Evolutionary conservation across 257 asterid genomes (phyloP), one percentile per base, ranked within the genome.

Genomic region (Capsicum chinense): DNA sequence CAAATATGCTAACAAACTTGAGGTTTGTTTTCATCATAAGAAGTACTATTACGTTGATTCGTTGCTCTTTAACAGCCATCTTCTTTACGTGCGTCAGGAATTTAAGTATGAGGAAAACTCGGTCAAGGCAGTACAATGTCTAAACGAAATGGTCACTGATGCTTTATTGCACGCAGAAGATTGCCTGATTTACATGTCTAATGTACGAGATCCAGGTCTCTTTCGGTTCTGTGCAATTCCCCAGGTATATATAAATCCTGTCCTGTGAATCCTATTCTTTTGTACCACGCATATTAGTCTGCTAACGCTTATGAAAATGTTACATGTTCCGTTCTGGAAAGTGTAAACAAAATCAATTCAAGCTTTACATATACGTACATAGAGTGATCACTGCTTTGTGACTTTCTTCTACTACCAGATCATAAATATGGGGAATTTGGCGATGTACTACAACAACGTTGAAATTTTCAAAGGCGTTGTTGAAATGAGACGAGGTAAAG

Each of bases 211-310:
- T 90, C 98, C 98, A 64, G 87, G 97, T 84, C 94, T 94, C 84
- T 93, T 93, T 81, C 93, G 93, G n/a, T 93, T 93, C 87, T 96
- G 99, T 92, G 98, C 98, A 56, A 94, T 96, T 89, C 98, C 99
- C 0, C 98, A 93, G 98, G 98, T 44, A 39, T 39, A 39, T 44
- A 39, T 39, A 39, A 39, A 39, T 50, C 35, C 9, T 19, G 14
- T 2, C 11, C 11, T n/a, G 4, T 3, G 3, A 35, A 21, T 68
- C 71, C 71, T 64, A 33, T 11, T 39, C 5, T 39, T 39, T 39
- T 39, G 33, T 39, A 39, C 44, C 44, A 2, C 44, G 44, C 44
- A 39, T 39, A 39, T 39, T 73, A n/a, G 12, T 50, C 0, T 19
- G 19, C 33, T 26, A 26, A 26, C 33, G 33, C 11, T 16, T 69